phyloP scores from a whole-genome alignment of 352 stramenopile genomes.

The Phytopythium chamaehyphon region DNA sequence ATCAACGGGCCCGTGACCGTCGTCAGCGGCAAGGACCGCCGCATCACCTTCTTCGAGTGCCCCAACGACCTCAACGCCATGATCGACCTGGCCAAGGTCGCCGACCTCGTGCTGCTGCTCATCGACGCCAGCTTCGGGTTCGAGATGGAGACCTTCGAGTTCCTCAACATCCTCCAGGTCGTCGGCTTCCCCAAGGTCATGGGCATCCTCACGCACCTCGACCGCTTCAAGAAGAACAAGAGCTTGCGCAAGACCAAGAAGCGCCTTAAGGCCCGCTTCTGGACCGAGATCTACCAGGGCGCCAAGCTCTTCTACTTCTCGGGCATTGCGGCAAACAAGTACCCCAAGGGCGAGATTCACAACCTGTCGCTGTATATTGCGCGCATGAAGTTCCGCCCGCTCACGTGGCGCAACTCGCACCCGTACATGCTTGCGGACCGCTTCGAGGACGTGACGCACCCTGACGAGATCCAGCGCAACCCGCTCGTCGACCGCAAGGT shows the following conservation, averaged over 20 bases:
- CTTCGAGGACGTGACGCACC: constrained; percentile 97
- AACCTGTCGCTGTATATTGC: constrained; percentile 97
- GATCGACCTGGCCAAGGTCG: constrained; percentile 98
- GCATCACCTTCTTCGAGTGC: constrained; percentile 99
- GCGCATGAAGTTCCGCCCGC: constrained; percentile 96
- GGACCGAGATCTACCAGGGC: constrained; percentile 97
- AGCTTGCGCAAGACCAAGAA: constrained; percentile 98
- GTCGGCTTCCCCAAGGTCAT: constrained; percentile 93
- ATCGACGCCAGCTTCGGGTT: constrained; percentile 99
- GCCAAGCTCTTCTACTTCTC: constrained; percentile 98
- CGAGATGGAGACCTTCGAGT: constrained; percentile 99
- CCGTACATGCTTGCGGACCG: constrained; percentile 98
- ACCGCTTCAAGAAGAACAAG: constrained; percentile 98
- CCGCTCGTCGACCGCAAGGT: constrained; percentile 90
- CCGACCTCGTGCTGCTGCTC: constrained; percentile 97
- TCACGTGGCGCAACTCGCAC: constrained; percentile 99
- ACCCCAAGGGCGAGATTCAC: constrained; percentile 98
- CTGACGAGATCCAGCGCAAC: constrained; percentile 93
- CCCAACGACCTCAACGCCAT: constrained; percentile 93
- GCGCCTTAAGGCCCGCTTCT: constrained; percentile 98
- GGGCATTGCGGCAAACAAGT: constrained; percentile 98
- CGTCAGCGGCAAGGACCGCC: constrained; percentile 95
- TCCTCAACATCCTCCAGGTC: constrained; percentile 99
- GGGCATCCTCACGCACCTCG: constrained; percentile 98
- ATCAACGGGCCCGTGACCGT: constrained; percentile 99